phyloP scores from a whole-genome alignment of 2,329 filamentous ascomycete genomes.

The Botrytis fabae region DNA sequence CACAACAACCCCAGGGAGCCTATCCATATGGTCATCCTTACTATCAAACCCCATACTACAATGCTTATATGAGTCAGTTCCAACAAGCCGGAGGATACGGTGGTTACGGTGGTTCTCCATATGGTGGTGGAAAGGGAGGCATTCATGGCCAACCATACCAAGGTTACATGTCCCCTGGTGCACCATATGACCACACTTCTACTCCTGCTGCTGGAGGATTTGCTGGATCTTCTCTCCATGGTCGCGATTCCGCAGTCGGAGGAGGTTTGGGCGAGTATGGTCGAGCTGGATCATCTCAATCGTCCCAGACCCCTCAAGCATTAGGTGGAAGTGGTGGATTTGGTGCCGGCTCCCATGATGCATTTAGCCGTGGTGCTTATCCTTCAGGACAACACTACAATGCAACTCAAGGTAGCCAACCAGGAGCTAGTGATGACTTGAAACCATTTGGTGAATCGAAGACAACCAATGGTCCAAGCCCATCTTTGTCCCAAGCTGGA shows the following conservation, averaged over 20 bases:
- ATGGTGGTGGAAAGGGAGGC: constrained; percentile 41
- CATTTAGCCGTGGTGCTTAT: constrained; percentile 40
- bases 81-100: constrained; percentile 45
- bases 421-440: constrained; percentile 40
- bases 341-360: constrained; percentile 38
- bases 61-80: constrained; percentile 57
- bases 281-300: constrained; percentile 40
- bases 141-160: constrained; percentile 41
- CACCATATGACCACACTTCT: constrained; percentile 41
- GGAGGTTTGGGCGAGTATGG: constrained; percentile 42
- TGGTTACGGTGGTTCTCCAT: constrained; percentile 41
- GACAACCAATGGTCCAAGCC: constrained; percentile 41
- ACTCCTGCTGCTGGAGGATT: constrained; percentile 41
- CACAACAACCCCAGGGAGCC: constrained; percentile 51
- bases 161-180: constrained; percentile 41
- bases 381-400: constrained; percentile 41
- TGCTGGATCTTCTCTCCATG: constrained; percentile 39
- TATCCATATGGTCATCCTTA: constrained; percentile 60
- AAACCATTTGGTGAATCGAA: constrained; percentile 43
- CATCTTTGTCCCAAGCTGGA: constrained; percentile 41
- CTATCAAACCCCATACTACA: constrained; percentile 63
- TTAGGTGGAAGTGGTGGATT: constrained; percentile 40
- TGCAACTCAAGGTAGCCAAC: constrained; percentile 38
- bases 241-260: constrained; percentile 40
- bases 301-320: constrained; percentile 39